These are phyloP conservation scores for Fusarium udum DNA, from an alignment of 2,329 filamentous ascomycete species.

Conservation along the genomic window DNA sequence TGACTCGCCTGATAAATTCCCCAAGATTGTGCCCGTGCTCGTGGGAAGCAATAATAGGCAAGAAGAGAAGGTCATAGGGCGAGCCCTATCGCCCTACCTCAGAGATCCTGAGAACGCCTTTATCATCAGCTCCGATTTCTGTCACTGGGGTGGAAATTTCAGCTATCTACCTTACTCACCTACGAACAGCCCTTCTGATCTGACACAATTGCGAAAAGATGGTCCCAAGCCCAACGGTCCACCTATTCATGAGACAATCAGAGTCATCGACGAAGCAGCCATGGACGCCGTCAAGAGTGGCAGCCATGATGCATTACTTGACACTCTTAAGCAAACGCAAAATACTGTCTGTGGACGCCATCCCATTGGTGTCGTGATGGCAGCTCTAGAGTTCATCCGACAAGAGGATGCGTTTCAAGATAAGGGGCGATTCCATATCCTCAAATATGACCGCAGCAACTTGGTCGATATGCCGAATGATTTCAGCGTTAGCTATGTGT, in stretches of 20 bases:
- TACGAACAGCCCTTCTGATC: constrained; percentile 51
- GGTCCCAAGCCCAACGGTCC: constrained; percentile 50
- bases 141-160: constrained; percentile 91
- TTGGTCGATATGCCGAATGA: constrained; percentile 60
- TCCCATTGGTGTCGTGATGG: constrained; percentile 93
- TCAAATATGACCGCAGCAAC: constrained; percentile 87
- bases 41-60: constrained; percentile 75
- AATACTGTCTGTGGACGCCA: constrained; percentile 97
- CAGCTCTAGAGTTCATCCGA: constrained; percentile 56
- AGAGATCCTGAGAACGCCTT: constrained; percentile 80
- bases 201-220: constrained; percentile 50
- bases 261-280: constrained; percentile 78
- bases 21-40: constrained; percentile 84
- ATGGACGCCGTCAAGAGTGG: constrained; percentile 88
- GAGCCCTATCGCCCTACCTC: constrained; percentile 80
- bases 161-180: constrained; percentile 78
- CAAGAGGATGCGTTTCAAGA: constrained; percentile 27
- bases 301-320: constrained; percentile 73
- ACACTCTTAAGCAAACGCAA: constrained; percentile 73
- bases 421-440: constrained; percentile 74
- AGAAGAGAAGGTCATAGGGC: constrained; percentile 75
- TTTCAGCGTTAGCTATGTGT: constrained; percentile 75
- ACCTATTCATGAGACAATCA: constrained; percentile 86
- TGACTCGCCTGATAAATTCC: constrained; percentile 64
- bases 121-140: constrained; percentile 94